Percentiles rank a stretch among this genome's conserved stretches.
phyloP scores from a whole-genome alignment of 1,284 basidiomycete genomes.

The Clitocybe nebularis region DNA sequence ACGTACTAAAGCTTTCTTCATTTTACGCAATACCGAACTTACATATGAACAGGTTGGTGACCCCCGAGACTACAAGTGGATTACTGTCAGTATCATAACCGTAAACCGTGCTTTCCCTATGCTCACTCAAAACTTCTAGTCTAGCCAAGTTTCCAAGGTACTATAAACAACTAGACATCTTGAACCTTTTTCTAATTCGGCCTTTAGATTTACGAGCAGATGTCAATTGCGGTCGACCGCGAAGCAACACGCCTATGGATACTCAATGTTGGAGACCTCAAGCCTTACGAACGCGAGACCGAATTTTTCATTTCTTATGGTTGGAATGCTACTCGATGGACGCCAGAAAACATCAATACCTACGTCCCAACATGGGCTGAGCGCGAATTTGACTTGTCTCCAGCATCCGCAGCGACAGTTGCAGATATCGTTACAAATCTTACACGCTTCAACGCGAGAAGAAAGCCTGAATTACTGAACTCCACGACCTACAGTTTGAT shows the following conservation, averaged over 20 bases:
- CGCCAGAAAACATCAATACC: conserved; percentile 44
- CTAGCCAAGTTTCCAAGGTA: conserved; percentile 44
- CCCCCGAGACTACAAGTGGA: conserved; percentile 61
- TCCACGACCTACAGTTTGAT: conserved; percentile 58
- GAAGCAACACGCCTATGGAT: conserved; percentile 58
- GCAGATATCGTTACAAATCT: conserved; percentile 54
- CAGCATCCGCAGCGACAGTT: conserved; percentile 36
- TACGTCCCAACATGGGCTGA: conserved; percentile 59
- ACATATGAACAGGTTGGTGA: conserved; percentile 40
- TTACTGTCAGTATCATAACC: conserved; percentile 33
- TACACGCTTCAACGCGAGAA: conserved; percentile 55
- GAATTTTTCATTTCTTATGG: conserved; percentile 67
- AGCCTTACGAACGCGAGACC: conserved; percentile 67
- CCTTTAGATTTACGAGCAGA: conserved; percentile 54
- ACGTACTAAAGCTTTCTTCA: conserved; percentile 25
- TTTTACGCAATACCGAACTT: too few species aligned
- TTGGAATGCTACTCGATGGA: conserved; percentile 56
- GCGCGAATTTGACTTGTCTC: conserved; percentile 56
- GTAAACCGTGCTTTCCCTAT: not conserved
- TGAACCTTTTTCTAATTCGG: conserved; percentile 3
- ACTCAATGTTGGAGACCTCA: conserved; percentile 67
- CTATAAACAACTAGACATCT: not conserved
- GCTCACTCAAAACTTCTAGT: conserved; percentile 22
- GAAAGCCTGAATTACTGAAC: conserved; percentile 68
- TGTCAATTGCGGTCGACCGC: conserved; percentile 55